Conservation (phyloP, 768 basidiomycete genomes). For the Gyrodon lividus region DNA sequence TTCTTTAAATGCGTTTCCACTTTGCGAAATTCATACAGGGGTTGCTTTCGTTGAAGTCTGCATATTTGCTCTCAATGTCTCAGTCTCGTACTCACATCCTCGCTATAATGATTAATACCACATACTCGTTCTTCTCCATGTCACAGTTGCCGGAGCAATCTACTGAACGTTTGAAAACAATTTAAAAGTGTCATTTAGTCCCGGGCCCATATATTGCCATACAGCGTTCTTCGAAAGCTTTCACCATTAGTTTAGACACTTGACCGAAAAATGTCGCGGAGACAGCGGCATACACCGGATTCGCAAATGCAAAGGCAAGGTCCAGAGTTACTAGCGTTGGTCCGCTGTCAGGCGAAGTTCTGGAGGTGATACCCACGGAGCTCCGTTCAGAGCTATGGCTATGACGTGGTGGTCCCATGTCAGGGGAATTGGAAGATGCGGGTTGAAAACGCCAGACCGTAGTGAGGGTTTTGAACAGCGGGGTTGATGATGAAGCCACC, state of each 20-base stretch:
- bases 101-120: neutral
- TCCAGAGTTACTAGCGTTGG: constrained; percentile 86
- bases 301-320: constrained; percentile 83
- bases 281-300: constrained; percentile 81
- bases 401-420: constrained; percentile 18
- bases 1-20: no score
- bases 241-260: constrained; percentile 85
- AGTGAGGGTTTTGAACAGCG: constrained; percentile 68
- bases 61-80: no score
- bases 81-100: neutral
- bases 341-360: constrained; percentile 24
- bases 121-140: neutral
- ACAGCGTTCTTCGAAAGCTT: constrained; percentile 90
- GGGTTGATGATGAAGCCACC: constrained; percentile 65
- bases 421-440: constrained; percentile 42
- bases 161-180: neutral
- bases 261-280: constrained; percentile 83
- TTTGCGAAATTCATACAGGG: no score
- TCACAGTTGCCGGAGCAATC: neutral
- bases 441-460: constrained; percentile 78
- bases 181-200: constrained; percentile 11
- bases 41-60: no score
- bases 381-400: neutral
- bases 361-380: neutral
- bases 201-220: constrained; percentile 62